A percentile compares a stretch with the other conserved stretches of the same genome.
These are phyloP conservation scores for Peterozyma xylosa DNA, from an alignment of 805 yeast species.

Conservation along the genomic window DNA sequence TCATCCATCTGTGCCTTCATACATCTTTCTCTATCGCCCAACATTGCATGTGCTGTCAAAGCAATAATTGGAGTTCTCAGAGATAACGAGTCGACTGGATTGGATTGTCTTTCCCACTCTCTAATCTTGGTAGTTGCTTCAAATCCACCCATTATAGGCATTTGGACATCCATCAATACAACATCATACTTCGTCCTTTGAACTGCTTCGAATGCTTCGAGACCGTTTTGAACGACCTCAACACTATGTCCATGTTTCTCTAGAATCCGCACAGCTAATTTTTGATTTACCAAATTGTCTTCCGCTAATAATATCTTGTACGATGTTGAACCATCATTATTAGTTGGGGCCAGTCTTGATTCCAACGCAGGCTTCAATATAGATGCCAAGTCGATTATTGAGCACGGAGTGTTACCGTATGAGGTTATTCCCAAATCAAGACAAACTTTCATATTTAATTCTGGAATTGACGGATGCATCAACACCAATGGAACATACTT, in stretches of 20 bases:
- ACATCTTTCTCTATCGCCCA: slow-evolving; percentile 85
- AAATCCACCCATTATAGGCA: slow-evolving; percentile 95
- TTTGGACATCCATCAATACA: slow-evolving; percentile 87
- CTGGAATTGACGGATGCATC: slow-evolving; percentile 67
- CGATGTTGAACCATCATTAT: slow-evolving; percentile 69
- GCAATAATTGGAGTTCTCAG: slow-evolving; percentile 85
- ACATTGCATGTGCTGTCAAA: slow-evolving; percentile 88
- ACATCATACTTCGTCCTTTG: slow-evolving; percentile 65
- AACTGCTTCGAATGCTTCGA: slow-evolving; percentile 74
- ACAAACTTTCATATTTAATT: slow-evolving; percentile 73
- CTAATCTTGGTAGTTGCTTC: slow-evolving; percentile 84
- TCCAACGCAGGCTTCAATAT: slow-evolving; percentile 81
- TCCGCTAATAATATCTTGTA: slow-evolving; percentile 77
- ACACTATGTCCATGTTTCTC: slow-evolving; percentile 84
- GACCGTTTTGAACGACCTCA: slow-evolving; percentile 80
- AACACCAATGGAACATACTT: slow-evolving; percentile 82
- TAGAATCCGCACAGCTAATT: slow-evolving; percentile 75
- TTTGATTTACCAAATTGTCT: slow-evolving; percentile 82
- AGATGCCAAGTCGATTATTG: slow-evolving; percentile 73
- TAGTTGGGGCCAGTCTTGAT: slow-evolving; percentile 71
- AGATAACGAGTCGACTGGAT: slow-evolving; percentile 61
- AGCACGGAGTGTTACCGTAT: slow-evolving; percentile 84
- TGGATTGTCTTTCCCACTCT: slow-evolving; percentile 78
- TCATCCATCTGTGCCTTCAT: slow-evolving; percentile 90
- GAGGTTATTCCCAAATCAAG: slow-evolving; percentile 82